phyloP scores from a whole-genome alignment of 495 filamentous ascomycete genomes.

The Mycothermus thermophilus region DNA sequence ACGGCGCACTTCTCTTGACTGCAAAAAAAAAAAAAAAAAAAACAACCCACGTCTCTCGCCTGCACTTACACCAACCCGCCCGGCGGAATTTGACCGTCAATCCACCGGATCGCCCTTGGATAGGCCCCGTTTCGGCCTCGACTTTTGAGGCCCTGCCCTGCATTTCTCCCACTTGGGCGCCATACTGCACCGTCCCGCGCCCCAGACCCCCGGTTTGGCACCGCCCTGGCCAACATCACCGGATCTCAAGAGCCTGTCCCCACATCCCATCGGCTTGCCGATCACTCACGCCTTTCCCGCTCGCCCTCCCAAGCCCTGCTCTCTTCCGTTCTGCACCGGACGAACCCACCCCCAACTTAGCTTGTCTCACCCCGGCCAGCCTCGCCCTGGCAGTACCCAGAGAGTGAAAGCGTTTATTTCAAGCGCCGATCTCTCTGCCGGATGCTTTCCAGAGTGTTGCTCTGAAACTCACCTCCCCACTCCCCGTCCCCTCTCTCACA shows the following conservation, averaged over 20 bases:
- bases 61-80: slow-evolving; percentile 13
- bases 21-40: background rate
- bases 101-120: slow-evolving; percentile 19
- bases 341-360: slow-evolving; percentile 6
- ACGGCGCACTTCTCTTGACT: background rate
- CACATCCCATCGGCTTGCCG: slow-evolving; percentile 6
- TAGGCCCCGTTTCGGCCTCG: slow-evolving; percentile 11
- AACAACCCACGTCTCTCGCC: background rate
- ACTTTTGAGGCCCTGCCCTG: background rate
- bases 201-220: slow-evolving; percentile 1
- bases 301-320: slow-evolving; percentile 18
- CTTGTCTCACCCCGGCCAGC: slow-evolving; percentile 19
- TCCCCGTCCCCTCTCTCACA: slow-evolving; percentile 16
- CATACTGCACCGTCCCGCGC: slow-evolving; percentile 1
- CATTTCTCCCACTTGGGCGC: slow-evolving; percentile 1
- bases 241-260: slow-evolving; percentile 12
- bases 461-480: slow-evolving; percentile 27
- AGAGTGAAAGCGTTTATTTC: slow-evolving; percentile 26
- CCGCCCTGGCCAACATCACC: slow-evolving; percentile 5
- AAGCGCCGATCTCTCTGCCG: slow-evolving; percentile 33
- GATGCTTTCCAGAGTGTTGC: slow-evolving; percentile 30
- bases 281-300: slow-evolving; percentile 9
- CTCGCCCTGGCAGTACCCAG: slow-evolving; percentile 17
- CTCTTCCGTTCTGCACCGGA: slow-evolving; percentile 8
- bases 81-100: slow-evolving; percentile 24